Base-by-base conservation (phyloP, 257 asterid species). In the Dorcoceras hygrometricum region DNA sequence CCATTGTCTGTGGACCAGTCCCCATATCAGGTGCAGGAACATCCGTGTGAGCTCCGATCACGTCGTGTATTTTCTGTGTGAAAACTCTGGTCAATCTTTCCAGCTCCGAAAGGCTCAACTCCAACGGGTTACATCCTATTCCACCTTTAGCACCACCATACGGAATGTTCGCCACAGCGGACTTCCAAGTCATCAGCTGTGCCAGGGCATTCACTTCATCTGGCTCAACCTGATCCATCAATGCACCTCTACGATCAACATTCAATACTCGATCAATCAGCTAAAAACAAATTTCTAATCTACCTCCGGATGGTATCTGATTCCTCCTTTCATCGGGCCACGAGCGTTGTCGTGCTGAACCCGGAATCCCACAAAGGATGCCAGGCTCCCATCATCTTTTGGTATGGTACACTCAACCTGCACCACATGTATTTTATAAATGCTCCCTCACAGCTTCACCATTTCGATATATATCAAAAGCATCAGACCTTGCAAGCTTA, bases 101-200 rank as follows among this genome's bases (percentile, higher is more conserved):
- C 0, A 90, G 88, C 81, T 93, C 98, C 6, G 97, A 82, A 16
- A 75, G 18, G 73, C 84, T 83, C 75, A 93, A 62, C 0, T 88
- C 95, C 4, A 87, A 77, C 1, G 98, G 96, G 23, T 68, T 77
- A 73, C 97, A 92, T 25, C 98, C 98, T 24, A 93, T 89, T 5
- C 98, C 98, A 59, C 98, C 98, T 67, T 93, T 93, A 29, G 97
- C 98, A 18, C 98, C 98, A 12, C 98, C 98, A 46, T 93, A 93
- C 9, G 98, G 98, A 43, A 93, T 83, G 81, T 93, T 86, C 6
- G 96, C 97, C 4, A 93, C 97, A 0, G 96, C 97, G n/a, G 97
- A 87, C 78, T 93, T 93, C 98, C 98, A 93, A 26, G 98, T 93
- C 98, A 93, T 93, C 23, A 93, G 66, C 65, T 93, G 98, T 3